Evolutionary conservation across 2,329 filamentous ascomycete genomes (phyloP), one percentile per base, ranked within the genome.

Genomic region (Hortaea sp.): DNA sequence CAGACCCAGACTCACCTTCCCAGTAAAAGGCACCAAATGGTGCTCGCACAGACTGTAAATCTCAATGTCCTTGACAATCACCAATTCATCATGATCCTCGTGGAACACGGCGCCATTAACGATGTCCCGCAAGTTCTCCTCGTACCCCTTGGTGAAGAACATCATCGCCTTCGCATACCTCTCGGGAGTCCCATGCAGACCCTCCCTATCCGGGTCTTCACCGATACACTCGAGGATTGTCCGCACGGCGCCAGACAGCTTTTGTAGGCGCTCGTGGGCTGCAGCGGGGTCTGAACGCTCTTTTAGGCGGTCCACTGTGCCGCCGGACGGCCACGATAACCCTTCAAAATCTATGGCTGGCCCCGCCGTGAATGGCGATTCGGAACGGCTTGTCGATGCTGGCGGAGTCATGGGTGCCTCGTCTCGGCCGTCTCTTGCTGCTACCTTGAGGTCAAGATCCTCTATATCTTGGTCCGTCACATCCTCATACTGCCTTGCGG

Each of bases 51-150:
- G 73, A 53, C 85, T 90, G 67, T 88, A 94, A 9, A 97, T 79
- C 63, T 95, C 89, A 60, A 98, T 97, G 61, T 97, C 89, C 70
- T 94, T 95, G 49, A 98, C 88, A 59, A 97, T 95, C 29, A 98
- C 89, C 70, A 98, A 78, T 68, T 98, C 92, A 61, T 95, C 92
- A 63, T 97, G 90, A 52, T 90, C 88, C 66, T 97, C 92, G 60
- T 95, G 84, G 69, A 98, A 98, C 45, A 97, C 85, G 12, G 92
- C 92, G 46, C 83, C 79, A 65, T 97, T 97, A 51, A 97, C 86
- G 54, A 97, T 85, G 63, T 94, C 86, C 51, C 81, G 76, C 45
- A 95, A 79, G 60, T 95, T 95, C 71, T 95, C 82, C 70, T 97
- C 88, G 65, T 98, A 98, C 39, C 92, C 92, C 66, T 94, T 88